phyloP scores from a whole-genome alignment of 768 basidiomycete genomes.

The Russula vinacea region DNA sequence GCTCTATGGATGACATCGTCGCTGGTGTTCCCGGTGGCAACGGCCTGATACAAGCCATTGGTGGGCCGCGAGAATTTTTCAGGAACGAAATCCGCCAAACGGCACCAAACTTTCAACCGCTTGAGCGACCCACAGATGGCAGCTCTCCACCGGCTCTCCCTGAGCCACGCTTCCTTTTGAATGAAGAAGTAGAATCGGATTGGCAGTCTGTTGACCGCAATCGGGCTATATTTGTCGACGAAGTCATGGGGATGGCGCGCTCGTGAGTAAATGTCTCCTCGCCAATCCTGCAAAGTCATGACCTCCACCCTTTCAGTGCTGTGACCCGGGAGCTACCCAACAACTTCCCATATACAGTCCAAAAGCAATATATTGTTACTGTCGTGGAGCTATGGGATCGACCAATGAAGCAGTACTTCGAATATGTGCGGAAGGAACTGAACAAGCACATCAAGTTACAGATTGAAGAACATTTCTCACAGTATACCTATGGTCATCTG shows the following conservation, averaged over 20 bases:
- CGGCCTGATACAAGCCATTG: conserved; percentile 55
- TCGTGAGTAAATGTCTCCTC: conserved; percentile 38
- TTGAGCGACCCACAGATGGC: conserved; percentile 31
- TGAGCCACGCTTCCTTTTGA: conserved; percentile 38
- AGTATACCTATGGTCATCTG: conserved; percentile 30
- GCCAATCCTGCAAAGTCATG: neutral
- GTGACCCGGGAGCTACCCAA: conserved; percentile 67
- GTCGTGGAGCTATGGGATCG: conserved; percentile 28
- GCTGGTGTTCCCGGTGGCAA: conserved; percentile 50
- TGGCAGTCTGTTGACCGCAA: conserved; percentile 27
- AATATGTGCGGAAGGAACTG: conserved; percentile 20
- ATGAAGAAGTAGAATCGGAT: conserved; percentile 40
- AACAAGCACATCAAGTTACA: conserved; percentile 18
- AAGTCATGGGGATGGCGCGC: conserved; percentile 45
- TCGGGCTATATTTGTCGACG: conserved; percentile 45
- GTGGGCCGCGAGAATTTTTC: conserved; percentile 48
- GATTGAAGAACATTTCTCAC: conserved; percentile 30
- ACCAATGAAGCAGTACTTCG: conserved; percentile 30
- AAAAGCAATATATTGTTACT: conserved; percentile 28
- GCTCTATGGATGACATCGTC: conserved; percentile 44
- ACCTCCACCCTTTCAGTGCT: conserved; percentile 41
- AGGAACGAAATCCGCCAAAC: conserved; percentile 46
- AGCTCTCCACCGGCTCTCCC: neutral
- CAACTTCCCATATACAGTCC: conserved; percentile 50
- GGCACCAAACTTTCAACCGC: conserved; percentile 55